phyloP scores from a whole-genome alignment of 1,139 yeast species.

The Komagataea norvegica region DNA sequence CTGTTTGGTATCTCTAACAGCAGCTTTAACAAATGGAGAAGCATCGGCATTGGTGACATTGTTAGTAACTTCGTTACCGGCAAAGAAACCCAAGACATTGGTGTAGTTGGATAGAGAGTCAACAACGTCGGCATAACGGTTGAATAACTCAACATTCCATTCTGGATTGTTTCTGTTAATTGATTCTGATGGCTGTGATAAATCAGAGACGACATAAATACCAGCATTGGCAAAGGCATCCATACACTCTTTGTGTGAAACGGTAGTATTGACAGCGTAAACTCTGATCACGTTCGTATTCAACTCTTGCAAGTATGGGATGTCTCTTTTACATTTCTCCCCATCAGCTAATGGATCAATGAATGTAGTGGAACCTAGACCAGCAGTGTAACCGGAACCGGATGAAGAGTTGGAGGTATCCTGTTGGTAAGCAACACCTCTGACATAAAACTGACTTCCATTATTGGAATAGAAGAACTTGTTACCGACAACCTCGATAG shows the following conservation, averaged over 20 bases:
- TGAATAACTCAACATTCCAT: constrained; percentile 53
- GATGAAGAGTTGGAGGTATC: constrained; percentile 46
- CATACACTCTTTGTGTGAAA: constrained; percentile 61
- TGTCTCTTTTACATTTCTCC: constrained; percentile 48
- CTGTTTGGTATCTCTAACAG: constrained; percentile 67
- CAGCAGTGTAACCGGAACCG: constrained; percentile 18
- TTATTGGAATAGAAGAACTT: constrained; percentile 76
- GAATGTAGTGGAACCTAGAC: constrained; percentile 32
- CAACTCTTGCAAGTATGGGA: constrained; percentile 50
- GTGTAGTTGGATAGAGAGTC: constrained; percentile 58
- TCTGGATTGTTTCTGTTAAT: constrained; percentile 51
- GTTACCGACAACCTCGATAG: constrained; percentile 57
- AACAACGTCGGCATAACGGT: constrained; percentile 59
- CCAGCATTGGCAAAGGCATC: constrained; percentile 55
- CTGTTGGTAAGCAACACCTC: constrained; percentile 79
- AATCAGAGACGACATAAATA: constrained; percentile 60
- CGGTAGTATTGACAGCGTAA: constrained; percentile 58
- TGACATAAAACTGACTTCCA: constrained; percentile 77
- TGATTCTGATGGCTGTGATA: constrained; percentile 55
- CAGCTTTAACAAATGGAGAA: constrained; percentile 78
- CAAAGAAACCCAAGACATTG: constrained; percentile 74
- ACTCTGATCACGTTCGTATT: constrained; percentile 60
- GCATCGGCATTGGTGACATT: constrained; percentile 62
- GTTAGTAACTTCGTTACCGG: constrained; percentile 79
- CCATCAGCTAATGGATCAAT: constrained; percentile 49